These are phyloP conservation scores for Amanita polypyramis DNA, from an alignment of 768 basidiomycete genomes.

Conservation along the genomic window DNA sequence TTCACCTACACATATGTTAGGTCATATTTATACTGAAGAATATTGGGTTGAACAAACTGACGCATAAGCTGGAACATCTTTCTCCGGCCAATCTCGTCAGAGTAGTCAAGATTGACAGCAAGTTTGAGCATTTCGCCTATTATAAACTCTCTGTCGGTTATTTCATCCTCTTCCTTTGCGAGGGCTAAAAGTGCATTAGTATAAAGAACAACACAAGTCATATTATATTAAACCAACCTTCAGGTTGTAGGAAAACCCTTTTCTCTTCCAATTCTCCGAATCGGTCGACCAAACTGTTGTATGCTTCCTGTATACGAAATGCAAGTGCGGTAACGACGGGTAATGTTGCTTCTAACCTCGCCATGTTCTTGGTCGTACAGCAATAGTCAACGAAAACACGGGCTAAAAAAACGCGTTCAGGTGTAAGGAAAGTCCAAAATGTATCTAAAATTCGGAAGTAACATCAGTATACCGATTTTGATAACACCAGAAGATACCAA, in stretches of 20 bases:
- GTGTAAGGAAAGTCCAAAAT: constrained; percentile 63
- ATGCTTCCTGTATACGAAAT: constrained; percentile 58
- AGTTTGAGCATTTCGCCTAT: constrained; percentile 76
- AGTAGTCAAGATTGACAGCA: constrained; percentile 76
- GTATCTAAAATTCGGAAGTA: constrained; percentile 31
- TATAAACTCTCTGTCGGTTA: constrained; percentile 47
- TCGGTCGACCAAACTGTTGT: constrained; percentile 37
- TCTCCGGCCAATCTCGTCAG: constrained; percentile 83
- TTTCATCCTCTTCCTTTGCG: constrained; percentile 34
- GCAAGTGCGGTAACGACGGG: constrained; percentile 84
- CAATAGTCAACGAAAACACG: constrained; percentile 81
- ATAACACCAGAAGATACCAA: constrained; percentile 20
- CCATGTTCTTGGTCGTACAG: constrained; percentile 44
- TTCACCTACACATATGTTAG: constrained; percentile 35
- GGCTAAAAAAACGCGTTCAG: constrained; percentile 71
- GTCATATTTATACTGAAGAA: neutral
- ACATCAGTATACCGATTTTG: neutral
- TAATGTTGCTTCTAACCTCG: constrained; percentile 54
- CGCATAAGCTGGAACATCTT: constrained; percentile 84
- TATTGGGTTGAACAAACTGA: constrained; percentile 26
- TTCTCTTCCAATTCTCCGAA: constrained; percentile 15
- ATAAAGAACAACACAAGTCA: neutral
- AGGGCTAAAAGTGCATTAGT: constrained; percentile 23
- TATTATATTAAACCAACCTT: neutral
- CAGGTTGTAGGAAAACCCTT: constrained; percentile 12